phyloP scores from a whole-genome alignment of 441 rosid genomes.

The Capsella rubella region DNA sequence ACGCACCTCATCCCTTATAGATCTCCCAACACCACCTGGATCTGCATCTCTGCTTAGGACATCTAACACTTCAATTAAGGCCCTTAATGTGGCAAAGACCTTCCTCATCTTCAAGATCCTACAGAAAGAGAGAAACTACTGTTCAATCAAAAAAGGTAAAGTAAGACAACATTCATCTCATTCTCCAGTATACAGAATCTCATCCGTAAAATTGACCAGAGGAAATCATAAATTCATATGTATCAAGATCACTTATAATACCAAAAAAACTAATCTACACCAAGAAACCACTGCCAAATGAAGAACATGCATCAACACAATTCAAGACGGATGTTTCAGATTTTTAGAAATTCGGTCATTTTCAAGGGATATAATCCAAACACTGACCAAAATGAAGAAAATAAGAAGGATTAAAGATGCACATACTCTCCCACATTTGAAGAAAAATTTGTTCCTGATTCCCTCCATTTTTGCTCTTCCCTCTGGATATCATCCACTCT shows the following conservation, averaged over 20 bases:
- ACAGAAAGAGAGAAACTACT: conserved; percentile 19
- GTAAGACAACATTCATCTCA: conserved; percentile 14
- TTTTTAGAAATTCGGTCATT: not conserved
- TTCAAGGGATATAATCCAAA: conserved; percentile 16
- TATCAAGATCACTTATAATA: conserved; percentile 20
- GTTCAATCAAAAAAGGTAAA: conserved; percentile 24
- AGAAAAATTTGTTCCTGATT: conserved; percentile 76
- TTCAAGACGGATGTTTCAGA: conserved; percentile 8
- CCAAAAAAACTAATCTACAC: conserved; percentile 26
- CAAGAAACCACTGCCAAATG: conserved; percentile 11
- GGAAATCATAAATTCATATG: conserved; percentile 15
- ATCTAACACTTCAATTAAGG: conserved; percentile 92
- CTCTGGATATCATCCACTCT: conserved; percentile 92
- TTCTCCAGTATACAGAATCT: conserved; percentile 19
- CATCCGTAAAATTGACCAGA: conserved; percentile 18
- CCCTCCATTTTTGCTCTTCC: conserved; percentile 82
- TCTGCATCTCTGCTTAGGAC: conserved; percentile 91
- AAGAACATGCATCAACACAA: conserved; percentile 23
- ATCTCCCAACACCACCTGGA: conserved; percentile 89
- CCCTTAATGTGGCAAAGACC: conserved; percentile 87
- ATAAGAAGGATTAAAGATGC: conserved; percentile 34
- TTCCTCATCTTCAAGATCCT: conserved; percentile 74
- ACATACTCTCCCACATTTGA: conserved; percentile 89
- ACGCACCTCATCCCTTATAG: conserved; percentile 87
- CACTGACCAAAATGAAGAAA: conserved; percentile 34